Base-by-base conservation (phyloP, 257 asterid species). In the Nicotiana sylvestris region DNA sequence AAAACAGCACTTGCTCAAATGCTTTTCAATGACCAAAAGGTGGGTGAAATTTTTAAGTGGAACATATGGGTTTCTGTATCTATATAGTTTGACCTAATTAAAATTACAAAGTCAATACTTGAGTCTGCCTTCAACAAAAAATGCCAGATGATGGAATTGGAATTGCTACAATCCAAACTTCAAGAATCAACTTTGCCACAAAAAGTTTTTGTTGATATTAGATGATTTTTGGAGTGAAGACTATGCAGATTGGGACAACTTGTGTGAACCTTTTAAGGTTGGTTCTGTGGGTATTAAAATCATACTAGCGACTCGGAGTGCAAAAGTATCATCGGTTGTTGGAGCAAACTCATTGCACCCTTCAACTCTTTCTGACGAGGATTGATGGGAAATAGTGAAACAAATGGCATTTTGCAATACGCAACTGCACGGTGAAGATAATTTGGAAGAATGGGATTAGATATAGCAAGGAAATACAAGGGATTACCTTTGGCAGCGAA, bases 401-500 rank as follows among this genome's bases (percentile, higher is more conserved):
- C 89, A 80, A 78, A 81, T 86, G 64, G 85, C 86, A 29, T 66
- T 83, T 60, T 79, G 81, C 9, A 81, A 72, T 25, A 18, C 25
- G 56, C 61, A 4, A 43, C 2, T 76, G 37, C 83, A 64, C 12
- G 39, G 1, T 35, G 7, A 35, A 35, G 39, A 35, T 35, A 84
- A 80, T 39, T 33, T 83, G 9, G 86, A 83, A 69, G 55, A 39
- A 66, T 85, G 11, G 89, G 92, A 70, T 76, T 46, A 64, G 11
- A 81, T 57, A 82, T 89, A 6, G 87, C 89, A 2, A 57, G 5
- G 61, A 89, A 87, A 84, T 89, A 89, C 51, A 67, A 66, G 76
- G 88, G 91, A 6, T 56, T 89, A 69, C 89, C 91, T 53, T 80
- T 86, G 78, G 90, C 85, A 33, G 88, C 89, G 9, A 85, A 84